phyloP scores from a whole-genome alignment of 768 basidiomycete species.

The Termitomyces sp. region DNA sequence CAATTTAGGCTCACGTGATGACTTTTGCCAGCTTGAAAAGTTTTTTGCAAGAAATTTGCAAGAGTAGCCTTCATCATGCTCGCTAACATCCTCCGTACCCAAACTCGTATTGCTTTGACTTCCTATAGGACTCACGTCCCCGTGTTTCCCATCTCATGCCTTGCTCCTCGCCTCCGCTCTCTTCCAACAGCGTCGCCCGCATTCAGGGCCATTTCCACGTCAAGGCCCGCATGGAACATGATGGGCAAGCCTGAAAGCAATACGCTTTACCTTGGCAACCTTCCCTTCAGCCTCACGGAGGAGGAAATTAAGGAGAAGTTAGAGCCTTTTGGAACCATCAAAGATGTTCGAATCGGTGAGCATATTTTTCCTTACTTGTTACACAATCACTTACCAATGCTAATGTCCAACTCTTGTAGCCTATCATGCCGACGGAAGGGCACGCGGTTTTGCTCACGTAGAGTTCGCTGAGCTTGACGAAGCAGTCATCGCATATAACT shows the following conservation, averaged over 20 bases:
- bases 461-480: constrained; percentile 31
- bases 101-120: constrained; percentile 26
- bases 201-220: constrained; percentile 16
- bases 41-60: constrained; percentile 5
- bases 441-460: constrained; percentile 41
- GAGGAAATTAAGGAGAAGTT: constrained; percentile 36
- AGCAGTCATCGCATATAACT: constrained; percentile 29
- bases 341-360: constrained; percentile 34
- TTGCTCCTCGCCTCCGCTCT: background rate
- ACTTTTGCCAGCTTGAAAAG: background rate
- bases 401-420: background rate
- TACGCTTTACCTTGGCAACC: constrained; percentile 43
- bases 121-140: constrained; percentile 16
- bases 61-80: constrained; percentile 24
- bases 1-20: background rate
- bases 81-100: constrained; percentile 28
- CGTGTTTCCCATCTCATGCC: background rate
- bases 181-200: background rate
- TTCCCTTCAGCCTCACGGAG: constrained; percentile 42
- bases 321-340: constrained; percentile 35
- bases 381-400: background rate
- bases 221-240: constrained; percentile 3
- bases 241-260: constrained; percentile 10
- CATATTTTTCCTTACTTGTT: background rate
- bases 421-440: constrained; percentile 26